Conservation (phyloP, 2,329 filamentous ascomycete species). For the Tolypocladium nubicola region DNA sequence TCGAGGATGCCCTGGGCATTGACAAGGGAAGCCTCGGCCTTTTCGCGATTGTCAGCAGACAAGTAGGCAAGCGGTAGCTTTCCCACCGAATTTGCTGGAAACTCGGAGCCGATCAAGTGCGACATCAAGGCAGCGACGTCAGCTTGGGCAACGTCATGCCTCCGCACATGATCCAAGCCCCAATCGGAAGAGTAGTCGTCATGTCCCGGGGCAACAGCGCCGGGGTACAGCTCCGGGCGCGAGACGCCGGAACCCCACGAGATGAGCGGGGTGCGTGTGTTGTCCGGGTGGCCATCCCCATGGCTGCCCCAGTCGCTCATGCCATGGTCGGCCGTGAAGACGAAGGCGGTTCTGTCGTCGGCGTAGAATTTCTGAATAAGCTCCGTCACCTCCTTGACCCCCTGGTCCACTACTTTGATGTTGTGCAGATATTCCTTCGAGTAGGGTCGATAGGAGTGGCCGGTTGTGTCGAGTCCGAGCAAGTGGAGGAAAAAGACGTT, state of each 20-base stretch:
- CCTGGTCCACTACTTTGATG: slow-evolving; percentile 85
- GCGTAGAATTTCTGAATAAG: slow-evolving; percentile 78
- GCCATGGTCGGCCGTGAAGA: slow-evolving; percentile 96
- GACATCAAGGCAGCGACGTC: slow-evolving; percentile 95
- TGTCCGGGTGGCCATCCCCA: slow-evolving; percentile 93
- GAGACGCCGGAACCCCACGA: slow-evolving; percentile 90
- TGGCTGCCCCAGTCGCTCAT: slow-evolving; percentile 99
- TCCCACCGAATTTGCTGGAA: slow-evolving; percentile 92
- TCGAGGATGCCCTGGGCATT: slow-evolving; percentile 85
- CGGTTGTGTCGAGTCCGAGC: slow-evolving; percentile 82
- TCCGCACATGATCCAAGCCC: slow-evolving; percentile 66
- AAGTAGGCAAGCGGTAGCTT: slow-evolving; percentile 80
- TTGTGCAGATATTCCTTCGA: slow-evolving; percentile 93
- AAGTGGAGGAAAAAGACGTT: slow-evolving; percentile 92
- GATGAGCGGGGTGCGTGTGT: slow-evolving; percentile 87
- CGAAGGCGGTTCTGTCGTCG: slow-evolving; percentile 78
- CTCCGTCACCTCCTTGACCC: slow-evolving; percentile 73
- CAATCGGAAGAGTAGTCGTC: slow-evolving; percentile 89
- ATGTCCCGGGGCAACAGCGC: slow-evolving; percentile 61
- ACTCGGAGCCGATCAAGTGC: slow-evolving; percentile 77
- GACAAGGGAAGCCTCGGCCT: slow-evolving; percentile 72
- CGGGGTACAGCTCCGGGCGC: slow-evolving; percentile 49
- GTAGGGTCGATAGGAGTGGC: slow-evolving; percentile 79
- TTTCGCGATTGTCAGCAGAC: slow-evolving; percentile 59
- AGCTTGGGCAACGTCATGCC: slow-evolving; percentile 88